A percentile compares a stretch with the other conserved stretches of the same genome.
phyloP scores from a whole-genome alignment of 2,329 filamentous ascomycete genomes.

The Calonectria pteridis region DNA sequence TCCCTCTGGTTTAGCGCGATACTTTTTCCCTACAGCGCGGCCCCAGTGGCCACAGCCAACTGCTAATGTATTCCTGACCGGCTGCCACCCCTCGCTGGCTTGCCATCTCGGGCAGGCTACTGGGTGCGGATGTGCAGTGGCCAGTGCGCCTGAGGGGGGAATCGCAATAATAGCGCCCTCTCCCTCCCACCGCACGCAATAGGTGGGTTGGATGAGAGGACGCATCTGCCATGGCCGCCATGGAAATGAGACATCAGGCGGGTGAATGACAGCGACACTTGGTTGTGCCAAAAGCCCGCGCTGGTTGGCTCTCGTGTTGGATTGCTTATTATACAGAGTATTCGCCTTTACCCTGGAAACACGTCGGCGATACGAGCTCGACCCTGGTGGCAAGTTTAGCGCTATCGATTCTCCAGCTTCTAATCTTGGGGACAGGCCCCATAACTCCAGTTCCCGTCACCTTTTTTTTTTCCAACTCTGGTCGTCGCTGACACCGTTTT shows the following conservation, averaged over 20 bases:
- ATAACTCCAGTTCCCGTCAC: not conserved
- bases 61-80: not conserved
- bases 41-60: too few species aligned
- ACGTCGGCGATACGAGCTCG: slow-evolving; percentile 7
- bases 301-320: slow-evolving; percentile 1
- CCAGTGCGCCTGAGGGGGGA: slow-evolving; percentile 7
- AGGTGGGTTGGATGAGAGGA: slow-evolving; percentile 14
- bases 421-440: slow-evolving; percentile 19
- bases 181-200: slow-evolving; percentile 24
- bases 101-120: slow-evolving; percentile 19
- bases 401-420: slow-evolving; percentile 24
- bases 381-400: slow-evolving; percentile 17
- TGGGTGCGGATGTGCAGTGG: slow-evolving; percentile 14
- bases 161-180: slow-evolving; percentile 25
- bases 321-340: not conserved
- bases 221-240: not conserved
- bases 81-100: not conserved
- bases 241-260: not conserved
- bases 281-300: not conserved
- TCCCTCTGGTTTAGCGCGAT: slow-evolving; percentile 15
- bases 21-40: too few species aligned
- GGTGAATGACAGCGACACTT: not conserved
- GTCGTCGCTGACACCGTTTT: not conserved
- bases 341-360: slow-evolving; percentile 5
- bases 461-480: not conserved